Conservation (phyloP, 73 alveolate species). For the Tetrahymena elliotti region DNA sequence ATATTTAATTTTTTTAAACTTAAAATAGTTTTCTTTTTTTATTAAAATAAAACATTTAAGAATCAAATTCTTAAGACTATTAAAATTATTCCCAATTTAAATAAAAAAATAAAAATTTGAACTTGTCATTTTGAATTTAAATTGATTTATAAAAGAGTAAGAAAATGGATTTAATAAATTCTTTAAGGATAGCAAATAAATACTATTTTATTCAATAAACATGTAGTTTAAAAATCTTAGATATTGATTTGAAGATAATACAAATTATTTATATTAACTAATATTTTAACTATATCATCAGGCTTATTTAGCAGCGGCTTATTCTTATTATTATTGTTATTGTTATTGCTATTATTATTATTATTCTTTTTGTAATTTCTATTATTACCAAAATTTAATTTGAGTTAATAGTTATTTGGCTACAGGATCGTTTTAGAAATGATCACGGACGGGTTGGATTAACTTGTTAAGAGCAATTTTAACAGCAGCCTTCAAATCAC, state of each 20-base stretch:
- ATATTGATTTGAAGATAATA: background rate
- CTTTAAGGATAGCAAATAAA: background rate
- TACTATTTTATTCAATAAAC: background rate
- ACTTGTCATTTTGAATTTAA: too few relatives aligned
- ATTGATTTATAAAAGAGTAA: too few relatives aligned
- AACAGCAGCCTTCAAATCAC: slow-evolving; percentile 83
- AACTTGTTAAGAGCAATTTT: slow-evolving; percentile 72
- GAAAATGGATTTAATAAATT: too few relatives aligned
- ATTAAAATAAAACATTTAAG: too few relatives aligned
- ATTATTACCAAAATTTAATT: background rate
- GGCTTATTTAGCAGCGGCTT: background rate
- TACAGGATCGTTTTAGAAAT: slow-evolving; percentile 85
- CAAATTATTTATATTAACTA: background rate
- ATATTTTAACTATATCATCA: background rate
- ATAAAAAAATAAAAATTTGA: too few relatives aligned
- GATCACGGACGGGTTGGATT: slow-evolving; percentile 92
- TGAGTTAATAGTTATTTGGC: slow-evolving; percentile 73
- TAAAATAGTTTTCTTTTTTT: too few relatives aligned
- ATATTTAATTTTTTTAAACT: too few relatives aligned
- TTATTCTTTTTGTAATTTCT: background rate
- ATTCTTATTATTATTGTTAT: background rate
- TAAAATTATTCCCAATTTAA: too few relatives aligned
- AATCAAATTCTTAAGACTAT: too few relatives aligned
- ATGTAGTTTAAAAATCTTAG: background rate
- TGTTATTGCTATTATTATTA: background rate